Percentiles rank a stretch among this genome's conserved stretches.
These are phyloP conservation scores for Raffaelea albimanens DNA, from an alignment of 2,329 filamentous ascomycete genomes.

Conservation along the genomic window DNA sequence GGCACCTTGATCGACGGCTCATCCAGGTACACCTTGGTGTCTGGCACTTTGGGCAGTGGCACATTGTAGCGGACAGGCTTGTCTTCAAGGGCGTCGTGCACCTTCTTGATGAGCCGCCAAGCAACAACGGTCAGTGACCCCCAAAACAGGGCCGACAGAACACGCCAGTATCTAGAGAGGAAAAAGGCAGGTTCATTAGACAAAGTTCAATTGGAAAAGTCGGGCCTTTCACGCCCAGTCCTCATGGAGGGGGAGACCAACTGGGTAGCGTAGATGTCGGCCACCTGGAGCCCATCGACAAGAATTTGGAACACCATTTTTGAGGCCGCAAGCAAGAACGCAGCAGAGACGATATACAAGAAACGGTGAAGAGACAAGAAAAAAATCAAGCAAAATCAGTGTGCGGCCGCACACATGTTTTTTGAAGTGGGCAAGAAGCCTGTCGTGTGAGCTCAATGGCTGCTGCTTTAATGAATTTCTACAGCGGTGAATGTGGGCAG, in stretches of 20 bases:
- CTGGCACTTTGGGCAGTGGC: slow-evolving; percentile 50
- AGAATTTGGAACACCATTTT: slow-evolving; percentile 3
- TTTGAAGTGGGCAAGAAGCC: neutral
- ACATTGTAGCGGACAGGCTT: slow-evolving; percentile 49
- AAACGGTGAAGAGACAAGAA: neutral
- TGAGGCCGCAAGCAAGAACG: too few species aligned
- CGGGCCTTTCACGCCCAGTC: neutral
- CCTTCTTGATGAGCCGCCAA: slow-evolving; percentile 13
- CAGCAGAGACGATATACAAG: neutral
- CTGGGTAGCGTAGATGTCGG: neutral
- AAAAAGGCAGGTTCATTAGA: too few species aligned
- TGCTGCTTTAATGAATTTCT: too few species aligned
- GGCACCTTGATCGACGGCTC: slow-evolving; percentile 43
- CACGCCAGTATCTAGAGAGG: neutral
- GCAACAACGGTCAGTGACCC: slow-evolving; percentile 2
- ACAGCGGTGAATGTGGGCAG: too few species aligned
- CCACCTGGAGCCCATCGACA: slow-evolving; percentile 2
- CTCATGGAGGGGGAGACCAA: neutral
- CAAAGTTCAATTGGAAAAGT: too few species aligned
- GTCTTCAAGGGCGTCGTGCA: slow-evolving; percentile 17
- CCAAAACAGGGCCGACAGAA: slow-evolving; percentile 7
- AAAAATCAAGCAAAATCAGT: neutral
- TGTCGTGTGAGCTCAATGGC: too few species aligned
- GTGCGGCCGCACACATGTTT: neutral
- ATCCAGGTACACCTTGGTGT: slow-evolving; percentile 35